A percentile compares a stretch with the other conserved stretches of the same genome.
Conservation (phyloP, 208 protist species). For the Trichomonas vaginalis region DNA sequence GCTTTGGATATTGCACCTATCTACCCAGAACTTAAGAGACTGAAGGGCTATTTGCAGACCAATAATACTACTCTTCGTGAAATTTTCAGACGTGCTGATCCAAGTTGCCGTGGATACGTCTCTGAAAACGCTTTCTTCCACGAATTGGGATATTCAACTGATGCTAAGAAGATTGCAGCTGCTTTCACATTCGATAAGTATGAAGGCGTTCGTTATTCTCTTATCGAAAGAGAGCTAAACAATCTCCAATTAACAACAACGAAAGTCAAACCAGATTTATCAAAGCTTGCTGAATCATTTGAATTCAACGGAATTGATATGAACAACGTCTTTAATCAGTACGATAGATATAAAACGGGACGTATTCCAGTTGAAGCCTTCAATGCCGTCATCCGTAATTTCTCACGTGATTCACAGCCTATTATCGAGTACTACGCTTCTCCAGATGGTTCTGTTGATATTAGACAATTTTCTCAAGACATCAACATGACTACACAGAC, state of each 20-base stretch:
- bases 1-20: neutral
- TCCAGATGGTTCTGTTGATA: neutral
- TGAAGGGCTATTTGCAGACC: neutral
- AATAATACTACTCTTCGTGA: neutral
- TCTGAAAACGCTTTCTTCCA: neutral
- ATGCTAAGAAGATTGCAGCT: neutral
- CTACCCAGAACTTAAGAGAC: neutral
- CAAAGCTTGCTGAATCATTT: neutral
- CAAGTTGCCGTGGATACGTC: neutral
- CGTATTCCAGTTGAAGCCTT: neutral
- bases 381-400: neutral
- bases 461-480: neutral
- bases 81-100: neutral
- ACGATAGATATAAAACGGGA: neutral
- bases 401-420: neutral
- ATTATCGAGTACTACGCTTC: neutral
- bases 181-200: neutral
- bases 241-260: neutral
- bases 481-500: neutral
- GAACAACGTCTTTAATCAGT: neutral
- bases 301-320: neutral
- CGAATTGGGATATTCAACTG: neutral
- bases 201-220: neutral
- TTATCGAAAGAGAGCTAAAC: neutral
- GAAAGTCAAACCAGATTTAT: neutral